Evolutionary conservation across 1,284 basidiomycete genomes (phyloP).

Genomic region (Ceratorhiza oryzae-sativae): DNA sequence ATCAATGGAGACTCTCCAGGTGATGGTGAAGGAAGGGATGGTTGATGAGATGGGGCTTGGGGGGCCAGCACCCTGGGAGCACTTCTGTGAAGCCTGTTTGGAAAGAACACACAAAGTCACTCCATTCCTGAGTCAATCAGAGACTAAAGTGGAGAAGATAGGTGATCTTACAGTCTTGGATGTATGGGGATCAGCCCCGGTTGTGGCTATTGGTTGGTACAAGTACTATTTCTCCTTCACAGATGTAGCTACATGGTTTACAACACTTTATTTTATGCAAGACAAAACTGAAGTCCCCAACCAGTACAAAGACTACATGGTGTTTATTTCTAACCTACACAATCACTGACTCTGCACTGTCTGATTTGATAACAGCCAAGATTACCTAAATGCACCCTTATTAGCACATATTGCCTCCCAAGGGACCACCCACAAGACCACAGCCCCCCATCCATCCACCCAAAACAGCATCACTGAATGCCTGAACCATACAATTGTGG

Average conservation of each 20-base stretch:
- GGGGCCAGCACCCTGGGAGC: not conserved
- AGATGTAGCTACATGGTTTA: not conserved
- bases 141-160: no score
- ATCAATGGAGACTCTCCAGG: no score
- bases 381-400: no score
- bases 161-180: not conserved
- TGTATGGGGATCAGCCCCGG: not conserved
- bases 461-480: constrained; percentile 42
- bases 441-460: constrained; percentile 36
- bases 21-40: no score
- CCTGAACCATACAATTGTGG: constrained; percentile 25
- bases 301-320: no score
- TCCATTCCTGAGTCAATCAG: not conserved
- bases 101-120: not conserved
- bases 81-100: constrained; percentile 11
- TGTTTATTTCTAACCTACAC: no score
- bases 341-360: no score
- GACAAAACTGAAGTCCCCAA: not conserved
- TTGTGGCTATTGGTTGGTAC: not conserved
- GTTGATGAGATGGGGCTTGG: constrained; percentile 10
- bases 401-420: not conserved
- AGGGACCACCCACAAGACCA: no score
- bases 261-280: no score
- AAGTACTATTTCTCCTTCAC: no score
- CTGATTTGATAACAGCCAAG: no score